A percentile compares a stretch with the other conserved stretches of the same genome.
These are phyloP conservation scores for Amanita phalloides DNA, from an alignment of 768 basidiomycete species.

Conservation along the genomic window DNA sequence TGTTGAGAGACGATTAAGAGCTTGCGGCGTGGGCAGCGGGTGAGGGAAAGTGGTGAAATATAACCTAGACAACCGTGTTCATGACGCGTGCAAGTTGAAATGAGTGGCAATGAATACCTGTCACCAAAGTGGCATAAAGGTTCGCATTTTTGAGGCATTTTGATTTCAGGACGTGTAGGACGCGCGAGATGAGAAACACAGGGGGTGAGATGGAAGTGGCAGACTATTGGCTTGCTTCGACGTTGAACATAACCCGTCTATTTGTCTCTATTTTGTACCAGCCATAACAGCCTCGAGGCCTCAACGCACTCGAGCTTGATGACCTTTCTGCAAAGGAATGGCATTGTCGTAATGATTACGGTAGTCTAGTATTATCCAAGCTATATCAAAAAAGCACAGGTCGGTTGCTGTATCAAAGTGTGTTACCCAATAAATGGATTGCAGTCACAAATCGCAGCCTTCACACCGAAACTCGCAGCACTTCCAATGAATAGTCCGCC, in stretches of 20 bases:
- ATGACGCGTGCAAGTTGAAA: conserved; percentile 9
- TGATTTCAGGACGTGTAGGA: conserved; percentile 6
- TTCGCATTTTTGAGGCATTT: conserved; percentile 51
- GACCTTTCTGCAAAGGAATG: too few species aligned
- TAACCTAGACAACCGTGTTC: conserved; percentile 34
- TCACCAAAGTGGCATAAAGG: conserved; percentile 73
- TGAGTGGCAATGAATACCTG: conserved; percentile 35
- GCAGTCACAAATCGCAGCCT: conserved; percentile 55
- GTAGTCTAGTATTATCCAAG: too few species aligned
- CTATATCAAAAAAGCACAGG: too few species aligned
- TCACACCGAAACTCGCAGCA: conserved; percentile 71
- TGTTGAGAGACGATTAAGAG: conserved; percentile 48
- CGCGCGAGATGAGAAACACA: conserved; percentile 12
- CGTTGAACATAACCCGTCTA: background rate
- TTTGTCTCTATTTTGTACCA: conserved; percentile 4
- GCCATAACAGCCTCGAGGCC: background rate
- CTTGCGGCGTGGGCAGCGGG: conserved; percentile 55
- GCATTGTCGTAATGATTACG: too few species aligned
- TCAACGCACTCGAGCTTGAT: background rate
- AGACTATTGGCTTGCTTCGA: background rate
- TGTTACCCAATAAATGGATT: conserved; percentile 48
- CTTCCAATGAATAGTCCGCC: conserved; percentile 72
- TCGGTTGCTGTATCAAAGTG: too few species aligned
- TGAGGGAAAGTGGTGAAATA: conserved; percentile 86
- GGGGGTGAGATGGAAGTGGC: conserved; percentile 12